A percentile compares a stretch with the other conserved stretches of the same genome.
Evolutionary conservation across 2,329 filamentous ascomycete genomes (phyloP).

Genomic region (Trichoderma sp.): DNA sequence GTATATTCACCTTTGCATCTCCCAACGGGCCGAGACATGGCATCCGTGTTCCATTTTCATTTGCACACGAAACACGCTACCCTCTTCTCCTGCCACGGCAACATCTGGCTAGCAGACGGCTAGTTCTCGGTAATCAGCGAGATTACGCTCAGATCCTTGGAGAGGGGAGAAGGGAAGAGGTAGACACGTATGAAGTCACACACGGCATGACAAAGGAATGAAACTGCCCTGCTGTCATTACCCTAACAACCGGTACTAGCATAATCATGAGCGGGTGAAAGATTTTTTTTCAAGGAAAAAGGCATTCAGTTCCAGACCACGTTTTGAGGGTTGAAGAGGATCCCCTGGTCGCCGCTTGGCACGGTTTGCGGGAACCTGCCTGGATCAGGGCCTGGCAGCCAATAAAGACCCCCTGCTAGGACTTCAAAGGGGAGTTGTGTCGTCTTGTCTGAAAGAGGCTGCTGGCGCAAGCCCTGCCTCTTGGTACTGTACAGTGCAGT

Average conservation of each 20-base stretch:
- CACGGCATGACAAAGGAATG: neutral
- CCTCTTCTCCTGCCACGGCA: neutral
- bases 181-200: neutral
- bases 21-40: constrained; percentile 15
- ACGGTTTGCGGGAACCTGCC: constrained; percentile 12
- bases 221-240: neutral
- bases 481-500: too few relatives aligned
- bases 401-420: constrained; percentile 16
- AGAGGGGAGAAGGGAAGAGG: neutral
- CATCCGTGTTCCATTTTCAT: constrained; percentile 19
- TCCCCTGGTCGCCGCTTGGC: neutral
- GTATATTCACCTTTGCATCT: neutral
- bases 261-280: neutral
- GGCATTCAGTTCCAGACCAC: neutral
- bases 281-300: neutral
- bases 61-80: constrained; percentile 12
- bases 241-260: neutral
- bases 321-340: neutral
- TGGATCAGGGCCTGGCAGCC: constrained; percentile 8
- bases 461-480: neutral
- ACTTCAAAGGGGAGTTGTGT: constrained; percentile 16
- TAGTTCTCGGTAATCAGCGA: neutral
- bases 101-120: neutral
- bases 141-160: neutral
- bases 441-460: constrained; percentile 10